These are phyloP conservation scores for Suillus subalutaceus DNA, from an alignment of 768 basidiomycete species.

Conservation along the genomic window DNA sequence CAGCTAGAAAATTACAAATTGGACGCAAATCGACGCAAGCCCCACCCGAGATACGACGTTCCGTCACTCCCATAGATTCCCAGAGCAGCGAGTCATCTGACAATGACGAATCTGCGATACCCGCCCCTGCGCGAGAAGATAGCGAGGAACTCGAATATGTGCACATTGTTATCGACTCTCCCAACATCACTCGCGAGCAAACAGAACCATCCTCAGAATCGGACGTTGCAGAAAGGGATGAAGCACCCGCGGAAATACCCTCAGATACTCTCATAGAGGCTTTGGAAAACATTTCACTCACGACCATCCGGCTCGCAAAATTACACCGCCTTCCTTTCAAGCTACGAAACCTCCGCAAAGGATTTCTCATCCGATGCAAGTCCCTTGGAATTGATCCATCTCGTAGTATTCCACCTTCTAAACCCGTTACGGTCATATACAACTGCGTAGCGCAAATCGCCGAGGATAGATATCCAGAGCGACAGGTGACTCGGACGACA, in stretches of 20 bases:
- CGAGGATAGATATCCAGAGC: conserved; percentile 17
- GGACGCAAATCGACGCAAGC: conserved; percentile 18
- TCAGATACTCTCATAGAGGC: conserved; percentile 38
- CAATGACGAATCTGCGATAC: background rate
- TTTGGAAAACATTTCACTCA: conserved; percentile 35
- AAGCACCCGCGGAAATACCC: conserved; percentile 28
- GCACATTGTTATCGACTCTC: background rate
- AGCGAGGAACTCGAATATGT: conserved; percentile 6
- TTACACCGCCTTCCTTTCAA: conserved; percentile 57
- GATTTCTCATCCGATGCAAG: conserved; percentile 50
- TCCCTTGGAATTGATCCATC: conserved; percentile 37
- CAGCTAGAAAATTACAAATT: conserved; percentile 18
- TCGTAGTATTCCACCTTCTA: conserved; percentile 21
- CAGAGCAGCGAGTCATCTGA: conserved; percentile 6
- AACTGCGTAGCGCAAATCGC: conserved; percentile 15
- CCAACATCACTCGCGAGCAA: background rate
- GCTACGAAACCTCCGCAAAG: conserved; percentile 49
- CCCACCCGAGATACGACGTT: background rate
- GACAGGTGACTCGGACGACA: conserved; percentile 21
- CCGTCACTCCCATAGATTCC: background rate
- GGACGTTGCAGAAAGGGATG: conserved; percentile 15
- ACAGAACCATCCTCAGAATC: background rate
- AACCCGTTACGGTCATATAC: conserved; percentile 29
- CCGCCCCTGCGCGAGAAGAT: background rate
- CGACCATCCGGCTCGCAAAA: conserved; percentile 40